Conservation (phyloP, 345 rosid genomes). For the Toxicodendron radicans region DNA sequence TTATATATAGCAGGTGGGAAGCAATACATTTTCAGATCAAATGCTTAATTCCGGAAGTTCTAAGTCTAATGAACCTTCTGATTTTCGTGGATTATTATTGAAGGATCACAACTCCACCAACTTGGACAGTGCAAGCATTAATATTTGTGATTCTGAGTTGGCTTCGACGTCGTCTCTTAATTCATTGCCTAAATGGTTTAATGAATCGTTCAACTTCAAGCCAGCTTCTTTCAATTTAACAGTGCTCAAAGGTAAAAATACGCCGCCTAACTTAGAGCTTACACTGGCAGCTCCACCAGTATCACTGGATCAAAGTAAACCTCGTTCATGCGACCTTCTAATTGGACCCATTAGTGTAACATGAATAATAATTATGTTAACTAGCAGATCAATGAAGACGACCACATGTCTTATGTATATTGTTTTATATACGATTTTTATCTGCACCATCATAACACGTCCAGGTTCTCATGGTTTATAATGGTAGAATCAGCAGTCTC, state of each 20-base stretch:
- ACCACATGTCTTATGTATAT: background rate
- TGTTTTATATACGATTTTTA: background rate
- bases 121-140: background rate
- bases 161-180: background rate
- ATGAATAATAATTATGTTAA: background rate
- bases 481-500: background rate
- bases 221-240: background rate
- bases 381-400: background rate
- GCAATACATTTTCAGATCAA: background rate
- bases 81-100: conserved; percentile 6
- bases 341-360: conserved; percentile 14
- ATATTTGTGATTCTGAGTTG: background rate
- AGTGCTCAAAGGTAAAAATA: background rate
- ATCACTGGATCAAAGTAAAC: conserved; percentile 16
- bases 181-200: background rate
- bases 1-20: conserved; percentile 6
- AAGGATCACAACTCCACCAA: background rate
- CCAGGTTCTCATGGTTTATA: background rate
- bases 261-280: conserved; percentile 29
- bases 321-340: background rate
- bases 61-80: background rate
- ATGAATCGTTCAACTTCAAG: conserved; percentile 7
- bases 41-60: background rate
- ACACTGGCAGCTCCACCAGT: conserved; percentile 18
- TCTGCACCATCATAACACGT: background rate